phyloP scores from a whole-genome alignment of 306 rosid species.

The Casuarina cunninghamiana region DNA sequence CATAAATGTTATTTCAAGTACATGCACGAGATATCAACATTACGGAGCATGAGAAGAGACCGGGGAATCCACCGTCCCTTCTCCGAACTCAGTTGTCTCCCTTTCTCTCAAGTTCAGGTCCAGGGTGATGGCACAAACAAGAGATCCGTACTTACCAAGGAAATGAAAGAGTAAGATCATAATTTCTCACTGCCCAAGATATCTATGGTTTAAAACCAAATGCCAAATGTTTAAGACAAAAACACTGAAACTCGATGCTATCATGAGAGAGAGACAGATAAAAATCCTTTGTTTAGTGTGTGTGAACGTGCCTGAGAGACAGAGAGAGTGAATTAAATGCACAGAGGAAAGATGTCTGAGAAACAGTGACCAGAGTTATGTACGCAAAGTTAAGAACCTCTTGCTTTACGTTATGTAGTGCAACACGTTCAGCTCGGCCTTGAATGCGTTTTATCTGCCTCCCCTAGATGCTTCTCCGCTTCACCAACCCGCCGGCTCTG shows the following conservation, averaged over 20 bases:
- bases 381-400: constrained; percentile 27
- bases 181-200: neutral
- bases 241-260: constrained; percentile 17
- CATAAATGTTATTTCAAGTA: neutral
- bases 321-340: neutral
- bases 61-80: too few relatives aligned
- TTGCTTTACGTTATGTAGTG: constrained; percentile 32
- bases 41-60: neutral
- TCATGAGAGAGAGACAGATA: constrained; percentile 2
- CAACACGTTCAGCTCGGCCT: constrained; percentile 11
- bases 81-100: too few relatives aligned
- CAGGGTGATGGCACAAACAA: neutral
- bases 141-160: neutral
- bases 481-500: constrained; percentile 15
- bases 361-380: constrained; percentile 16
- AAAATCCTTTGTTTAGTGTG: neutral
- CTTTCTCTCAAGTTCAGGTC: too few relatives aligned
- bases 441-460: constrained; percentile 24
- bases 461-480: neutral
- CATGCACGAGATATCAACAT: neutral
- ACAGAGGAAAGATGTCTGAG: neutral
- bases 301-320: neutral
- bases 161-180: neutral
- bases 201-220: neutral
- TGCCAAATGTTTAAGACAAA: neutral